Percentiles rank a stretch among this genome's conserved stretches.
Conservation (phyloP, 495 filamentous ascomycete species). For the Penicillium silybi region DNA sequence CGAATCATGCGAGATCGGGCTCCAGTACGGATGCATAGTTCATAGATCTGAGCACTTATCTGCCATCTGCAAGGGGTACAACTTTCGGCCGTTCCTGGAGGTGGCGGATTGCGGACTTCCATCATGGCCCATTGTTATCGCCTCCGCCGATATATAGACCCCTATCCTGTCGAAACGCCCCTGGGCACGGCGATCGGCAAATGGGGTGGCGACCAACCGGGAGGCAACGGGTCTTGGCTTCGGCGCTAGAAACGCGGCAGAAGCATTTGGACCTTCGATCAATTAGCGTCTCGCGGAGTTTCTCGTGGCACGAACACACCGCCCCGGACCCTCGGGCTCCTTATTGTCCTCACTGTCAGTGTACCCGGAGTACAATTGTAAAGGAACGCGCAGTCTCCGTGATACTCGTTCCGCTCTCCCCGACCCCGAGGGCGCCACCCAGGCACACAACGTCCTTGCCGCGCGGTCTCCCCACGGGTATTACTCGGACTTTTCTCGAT, state of each 20-base stretch:
- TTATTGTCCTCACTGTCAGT: neutral
- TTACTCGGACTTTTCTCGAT: conserved; percentile 4
- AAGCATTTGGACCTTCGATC: conserved; percentile 25
- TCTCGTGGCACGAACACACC: conserved; percentile 9
- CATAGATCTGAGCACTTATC: conserved; percentile 24
- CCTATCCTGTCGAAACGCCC: neutral
- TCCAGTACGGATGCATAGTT: neutral
- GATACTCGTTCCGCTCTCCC: neutral
- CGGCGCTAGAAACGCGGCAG: conserved; percentile 35
- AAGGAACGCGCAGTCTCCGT: neutral
- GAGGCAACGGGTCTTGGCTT: conserved; percentile 30
- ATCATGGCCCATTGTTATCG: neutral
- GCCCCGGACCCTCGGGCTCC: conserved; percentile 6
- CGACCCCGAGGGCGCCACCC: neutral
- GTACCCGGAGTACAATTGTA: neutral
- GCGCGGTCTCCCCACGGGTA: conserved; percentile 6
- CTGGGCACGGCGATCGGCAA: neutral
- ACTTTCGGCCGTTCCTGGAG: conserved; percentile 4
- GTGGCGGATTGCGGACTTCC: conserved; percentile 9
- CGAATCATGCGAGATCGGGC: neutral
- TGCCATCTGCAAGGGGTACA: conserved; percentile 29
- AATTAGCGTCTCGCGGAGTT: conserved; percentile 17
- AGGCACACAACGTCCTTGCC: neutral
- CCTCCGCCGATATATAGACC: too few species aligned
- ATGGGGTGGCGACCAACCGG: conserved; percentile 5